These are phyloP conservation scores for Cyclotella atomus DNA, from an alignment of 108 stramenopile species.

Conservation along the genomic window DNA sequence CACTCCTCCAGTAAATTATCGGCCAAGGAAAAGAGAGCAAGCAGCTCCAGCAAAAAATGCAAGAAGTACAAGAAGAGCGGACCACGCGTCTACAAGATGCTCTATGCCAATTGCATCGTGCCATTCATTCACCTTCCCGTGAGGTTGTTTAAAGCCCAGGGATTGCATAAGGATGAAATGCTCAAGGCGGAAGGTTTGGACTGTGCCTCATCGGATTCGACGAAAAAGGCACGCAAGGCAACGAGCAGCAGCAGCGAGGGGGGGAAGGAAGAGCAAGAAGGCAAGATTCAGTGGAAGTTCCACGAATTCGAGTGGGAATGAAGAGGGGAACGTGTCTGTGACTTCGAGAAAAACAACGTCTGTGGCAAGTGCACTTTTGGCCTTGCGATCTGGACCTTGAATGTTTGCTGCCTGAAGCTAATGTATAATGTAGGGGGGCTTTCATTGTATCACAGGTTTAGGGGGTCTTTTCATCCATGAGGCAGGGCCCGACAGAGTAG, in stretches of 20 bases:
- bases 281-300: not conserved
- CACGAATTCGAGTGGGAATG: not conserved
- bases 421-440: too few relatives aligned
- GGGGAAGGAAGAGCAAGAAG: not conserved
- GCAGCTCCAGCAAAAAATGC: not conserved
- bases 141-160: not conserved
- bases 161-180: not conserved
- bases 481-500: too few relatives aligned
- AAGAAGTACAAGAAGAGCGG: not conserved
- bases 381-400: not conserved
- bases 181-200: not conserved
- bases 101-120: slow-evolving; percentile 35
- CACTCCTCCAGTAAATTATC: not conserved
- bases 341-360: not conserved
- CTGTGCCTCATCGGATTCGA: not conserved
- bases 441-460: too few relatives aligned
- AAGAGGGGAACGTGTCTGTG: not conserved
- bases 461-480: too few relatives aligned
- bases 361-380: slow-evolving; percentile 1
- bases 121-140: slow-evolving; percentile 44
- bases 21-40: not conserved
- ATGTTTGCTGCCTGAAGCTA: too few relatives aligned
- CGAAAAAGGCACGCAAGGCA: not conserved
- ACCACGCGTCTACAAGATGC: slow-evolving; percentile 22
- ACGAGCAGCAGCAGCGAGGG: too few relatives aligned